phyloP scores from a whole-genome alignment of 129 eudicot species.

The Deinandra increscens region DNA sequence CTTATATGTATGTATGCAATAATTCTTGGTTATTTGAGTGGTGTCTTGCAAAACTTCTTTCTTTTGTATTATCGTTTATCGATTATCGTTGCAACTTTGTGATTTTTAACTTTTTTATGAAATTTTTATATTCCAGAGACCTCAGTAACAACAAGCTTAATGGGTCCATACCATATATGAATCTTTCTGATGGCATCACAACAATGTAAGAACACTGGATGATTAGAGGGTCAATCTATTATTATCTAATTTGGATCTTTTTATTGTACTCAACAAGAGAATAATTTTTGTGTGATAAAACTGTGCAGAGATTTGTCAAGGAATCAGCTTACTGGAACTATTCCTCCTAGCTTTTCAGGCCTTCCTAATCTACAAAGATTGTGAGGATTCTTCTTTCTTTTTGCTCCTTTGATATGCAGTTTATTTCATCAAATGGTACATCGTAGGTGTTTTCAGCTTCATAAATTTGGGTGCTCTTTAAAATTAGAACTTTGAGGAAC shows the following conservation, averaged over 20 bases:
- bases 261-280: neutral
- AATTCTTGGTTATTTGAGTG: conserved; percentile 6
- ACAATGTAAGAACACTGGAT: conserved; percentile 62
- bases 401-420: neutral
- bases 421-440: conserved; percentile 16
- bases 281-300: conserved; percentile 12
- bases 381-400: conserved; percentile 47
- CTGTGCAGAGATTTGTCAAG: conserved; percentile 69
- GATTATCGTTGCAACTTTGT: neutral
- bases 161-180: conserved; percentile 58
- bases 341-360: conserved; percentile 69
- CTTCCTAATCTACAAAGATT: conserved; percentile 71
- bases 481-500: conserved; percentile 2
- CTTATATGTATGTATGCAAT: conserved; percentile 58
- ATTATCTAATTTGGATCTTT: neutral
- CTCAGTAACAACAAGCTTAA: conserved; percentile 60
- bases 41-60: neutral
- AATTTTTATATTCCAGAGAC: conserved; percentile 47
- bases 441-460: neutral
- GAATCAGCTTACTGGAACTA: conserved; percentile 64
- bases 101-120: conserved; percentile 22
- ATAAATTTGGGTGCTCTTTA: conserved; percentile 1
- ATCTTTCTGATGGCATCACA: conserved; percentile 54
- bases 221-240: neutral
- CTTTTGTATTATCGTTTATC: neutral